Percentiles rank a stretch among this genome's conserved stretches.
phyloP scores from a whole-genome alignment of 1,284 basidiomycete genomes.

The Peniophora sp. region DNA sequence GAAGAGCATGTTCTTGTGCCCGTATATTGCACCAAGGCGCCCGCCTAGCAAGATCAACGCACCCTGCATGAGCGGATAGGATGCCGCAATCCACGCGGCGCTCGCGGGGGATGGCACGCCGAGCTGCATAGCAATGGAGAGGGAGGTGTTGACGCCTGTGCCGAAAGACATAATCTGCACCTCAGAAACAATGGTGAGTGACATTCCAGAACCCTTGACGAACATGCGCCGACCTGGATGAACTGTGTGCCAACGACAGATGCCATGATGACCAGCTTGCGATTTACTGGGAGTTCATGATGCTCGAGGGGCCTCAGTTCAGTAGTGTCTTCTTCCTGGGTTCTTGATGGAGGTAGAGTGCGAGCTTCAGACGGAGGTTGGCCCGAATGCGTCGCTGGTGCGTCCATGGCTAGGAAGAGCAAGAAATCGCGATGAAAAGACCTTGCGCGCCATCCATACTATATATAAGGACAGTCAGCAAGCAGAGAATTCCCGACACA shows the following conservation, averaged over 20 bases:
- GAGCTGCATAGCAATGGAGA: neutral
- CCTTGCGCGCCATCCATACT: too few species aligned
- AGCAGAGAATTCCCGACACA: too few species aligned
- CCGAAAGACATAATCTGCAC: neutral
- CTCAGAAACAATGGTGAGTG: neutral
- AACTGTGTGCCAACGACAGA: neutral
- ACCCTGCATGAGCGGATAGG: constrained; percentile 4
- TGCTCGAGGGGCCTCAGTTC: neutral
- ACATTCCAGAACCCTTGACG: too few species aligned
- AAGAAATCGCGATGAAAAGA: too few species aligned
- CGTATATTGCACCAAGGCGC: constrained; percentile 6
- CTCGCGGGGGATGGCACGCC: neutral
- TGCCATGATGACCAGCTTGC: neutral
- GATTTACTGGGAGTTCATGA: neutral
- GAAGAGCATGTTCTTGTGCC: constrained; percentile 6
- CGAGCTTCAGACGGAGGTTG: too few species aligned
- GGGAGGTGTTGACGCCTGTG: neutral
- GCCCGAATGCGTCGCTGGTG: too few species aligned
- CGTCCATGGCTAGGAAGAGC: too few species aligned
- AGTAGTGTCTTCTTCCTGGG: too few species aligned
- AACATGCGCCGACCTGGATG: neutral
- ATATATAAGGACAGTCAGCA: too few species aligned
- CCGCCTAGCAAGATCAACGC: constrained; percentile 6
- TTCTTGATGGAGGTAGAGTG: too few species aligned
- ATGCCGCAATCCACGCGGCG: neutral